These are phyloP conservation scores for Populus tremula DNA, from an alignment of 345 rosid species.

Conservation along the genomic window DNA sequence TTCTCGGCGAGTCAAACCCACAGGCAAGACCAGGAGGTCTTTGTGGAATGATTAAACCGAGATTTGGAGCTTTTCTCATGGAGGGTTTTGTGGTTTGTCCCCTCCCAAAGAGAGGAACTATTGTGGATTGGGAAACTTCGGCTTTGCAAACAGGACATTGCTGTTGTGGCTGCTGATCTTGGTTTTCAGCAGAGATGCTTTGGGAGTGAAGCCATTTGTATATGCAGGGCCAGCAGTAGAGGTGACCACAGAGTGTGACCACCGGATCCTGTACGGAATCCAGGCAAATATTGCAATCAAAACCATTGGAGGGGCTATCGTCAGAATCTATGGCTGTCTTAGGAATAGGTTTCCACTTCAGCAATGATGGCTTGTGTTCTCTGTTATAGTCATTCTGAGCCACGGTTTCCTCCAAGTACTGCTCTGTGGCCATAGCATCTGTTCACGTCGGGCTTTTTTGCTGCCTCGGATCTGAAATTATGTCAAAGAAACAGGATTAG, in stretches of 20 bases:
- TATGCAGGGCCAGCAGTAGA: conserved; percentile 94
- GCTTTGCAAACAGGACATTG: conserved; percentile 96
- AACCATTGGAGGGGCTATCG: conserved; percentile 19
- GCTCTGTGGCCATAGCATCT: conserved; percentile 25
- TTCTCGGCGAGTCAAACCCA: conserved; percentile 21
- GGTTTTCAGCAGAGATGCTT: conserved; percentile 28
- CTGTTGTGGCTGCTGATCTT: conserved; percentile 37
- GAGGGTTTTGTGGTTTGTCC: conserved; percentile 40
- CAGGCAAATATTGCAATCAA: conserved; percentile 62
- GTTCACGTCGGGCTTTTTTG: not conserved
- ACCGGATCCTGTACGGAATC: conserved; percentile 81
- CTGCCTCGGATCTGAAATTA: conserved; percentile 17
- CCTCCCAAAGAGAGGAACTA: conserved; percentile 82
- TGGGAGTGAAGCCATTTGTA: conserved; percentile 80
- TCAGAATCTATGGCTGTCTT: conserved; percentile 9
- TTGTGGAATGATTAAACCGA: conserved; percentile 22
- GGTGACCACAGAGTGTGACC: conserved; percentile 88
- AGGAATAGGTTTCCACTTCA: conserved; percentile 20
- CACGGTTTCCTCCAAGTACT: conserved; percentile 10
- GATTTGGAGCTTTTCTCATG: conserved; percentile 11
- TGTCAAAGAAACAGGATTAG: not conserved
- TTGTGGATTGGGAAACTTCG: conserved; percentile 54
- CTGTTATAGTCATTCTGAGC: not conserved
- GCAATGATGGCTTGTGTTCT: conserved; percentile 4
- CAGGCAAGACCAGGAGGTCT: conserved; percentile 26